A percentile compares a stretch with the other conserved stretches of the same genome.
Evolutionary conservation across 2,329 filamentous ascomycete species (phyloP).

Genomic region (Calonectria honghensis): DNA sequence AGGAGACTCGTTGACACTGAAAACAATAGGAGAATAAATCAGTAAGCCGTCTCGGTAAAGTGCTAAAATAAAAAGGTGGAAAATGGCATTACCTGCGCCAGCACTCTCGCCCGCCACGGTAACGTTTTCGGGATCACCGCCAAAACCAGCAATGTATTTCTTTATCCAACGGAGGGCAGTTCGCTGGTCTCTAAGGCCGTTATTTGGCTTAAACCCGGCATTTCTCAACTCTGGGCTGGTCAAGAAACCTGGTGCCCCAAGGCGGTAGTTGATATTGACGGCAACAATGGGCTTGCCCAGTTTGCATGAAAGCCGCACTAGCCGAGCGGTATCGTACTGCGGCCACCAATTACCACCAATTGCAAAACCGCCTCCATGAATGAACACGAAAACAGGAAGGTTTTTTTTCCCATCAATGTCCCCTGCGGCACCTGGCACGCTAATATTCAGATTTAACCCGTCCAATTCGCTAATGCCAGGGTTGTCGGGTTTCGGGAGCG

Average conservation of each 20-base stretch:
- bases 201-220: conserved; percentile 8
- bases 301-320: not conserved
- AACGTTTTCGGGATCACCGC: conserved; percentile 1
- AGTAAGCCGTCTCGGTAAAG: not conserved
- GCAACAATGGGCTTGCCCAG: conserved; percentile 3
- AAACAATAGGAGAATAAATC: not conserved
- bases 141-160: conserved; percentile 18
- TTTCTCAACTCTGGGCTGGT: conserved; percentile 10
- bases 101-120: conserved; percentile 11
- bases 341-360: conserved; percentile 20
- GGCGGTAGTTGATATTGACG: conserved; percentile 20
- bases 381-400: not conserved
- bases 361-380: not conserved
- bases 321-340: not conserved
- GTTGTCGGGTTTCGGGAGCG: not conserved
- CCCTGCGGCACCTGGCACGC: not conserved
- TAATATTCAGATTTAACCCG: not conserved
- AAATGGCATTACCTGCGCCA: not conserved
- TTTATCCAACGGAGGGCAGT: not conserved
- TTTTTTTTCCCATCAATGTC: not conserved
- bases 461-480: conserved; percentile 2
- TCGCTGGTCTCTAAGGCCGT: not conserved
- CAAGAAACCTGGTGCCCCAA: not conserved
- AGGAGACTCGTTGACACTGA: not conserved
- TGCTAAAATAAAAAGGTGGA: too few species aligned